phyloP scores from a whole-genome alignment of 2,329 filamentous ascomycete species.

The Dactylella cylindrospora region DNA sequence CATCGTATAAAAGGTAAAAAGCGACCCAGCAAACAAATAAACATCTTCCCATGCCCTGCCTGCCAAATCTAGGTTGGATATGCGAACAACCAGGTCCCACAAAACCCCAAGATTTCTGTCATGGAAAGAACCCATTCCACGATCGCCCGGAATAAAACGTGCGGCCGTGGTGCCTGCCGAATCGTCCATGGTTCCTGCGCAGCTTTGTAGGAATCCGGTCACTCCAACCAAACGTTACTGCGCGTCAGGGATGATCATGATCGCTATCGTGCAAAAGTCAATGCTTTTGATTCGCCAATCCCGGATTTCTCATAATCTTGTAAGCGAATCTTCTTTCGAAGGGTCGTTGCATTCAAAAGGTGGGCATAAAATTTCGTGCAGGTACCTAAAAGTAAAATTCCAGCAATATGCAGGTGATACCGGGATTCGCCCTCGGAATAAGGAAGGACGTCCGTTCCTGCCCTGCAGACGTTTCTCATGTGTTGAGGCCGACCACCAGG shows the following conservation, averaged over 20 bases:
- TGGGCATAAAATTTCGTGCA: too few species aligned
- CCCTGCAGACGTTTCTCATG: too few species aligned
- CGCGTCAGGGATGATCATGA: not conserved
- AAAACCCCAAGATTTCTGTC: not conserved
- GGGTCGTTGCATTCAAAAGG: too few species aligned
- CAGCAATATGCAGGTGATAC: too few species aligned
- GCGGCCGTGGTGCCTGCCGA: slow-evolving; percentile 13
- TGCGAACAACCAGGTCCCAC: too few species aligned
- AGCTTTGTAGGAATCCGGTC: not conserved
- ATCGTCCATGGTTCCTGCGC: slow-evolving; percentile 9
- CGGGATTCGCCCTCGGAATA: slow-evolving; percentile 12
- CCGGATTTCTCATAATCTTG: not conserved
- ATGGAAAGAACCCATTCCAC: not conserved
- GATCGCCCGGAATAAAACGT: slow-evolving; percentile 2
- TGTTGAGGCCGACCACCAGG: too few species aligned
- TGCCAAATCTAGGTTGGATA: slow-evolving; percentile 20
- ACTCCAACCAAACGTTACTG: too few species aligned
- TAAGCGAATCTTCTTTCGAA: not conserved
- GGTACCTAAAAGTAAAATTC: too few species aligned
- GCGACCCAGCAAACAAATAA: not conserved
- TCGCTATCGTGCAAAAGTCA: slow-evolving; percentile 16
- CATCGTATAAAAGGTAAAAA: not conserved
- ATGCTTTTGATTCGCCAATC: slow-evolving; percentile 15
- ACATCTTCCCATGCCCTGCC: not conserved
- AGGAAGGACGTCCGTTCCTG: too few species aligned